Evolutionary conservation across 257 asterid species (phyloP), one percentile per base, ranked within the genome.

Genomic region (Coffea eugenioides): DNA sequence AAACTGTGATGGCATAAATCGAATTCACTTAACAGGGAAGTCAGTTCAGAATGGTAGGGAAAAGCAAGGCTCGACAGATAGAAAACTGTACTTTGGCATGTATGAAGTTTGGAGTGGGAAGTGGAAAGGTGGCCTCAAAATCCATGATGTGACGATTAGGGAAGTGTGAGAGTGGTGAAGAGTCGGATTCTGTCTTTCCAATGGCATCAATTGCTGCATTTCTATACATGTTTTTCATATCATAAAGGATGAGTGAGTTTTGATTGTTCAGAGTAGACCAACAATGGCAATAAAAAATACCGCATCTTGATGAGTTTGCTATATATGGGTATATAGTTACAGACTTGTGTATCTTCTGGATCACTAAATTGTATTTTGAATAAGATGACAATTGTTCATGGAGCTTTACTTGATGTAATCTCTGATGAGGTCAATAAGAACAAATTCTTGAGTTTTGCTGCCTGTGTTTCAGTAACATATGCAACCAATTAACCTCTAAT

Each of bases 101-200:
- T 87, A 87, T 65, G 92, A 89, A 75, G 88, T 88, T 21, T 90
- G 90, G 93, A 85, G 88, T 77, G 93, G 92, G 27, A 86, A 86
- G 66, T 90, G 92, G 93, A 90, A 90, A 77, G 93, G 93, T 11
- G 93, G 93, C 12, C 90, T 90, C 80, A 79, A 52, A 49, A 90
- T 90, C 51, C 83, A 88, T 76, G 25, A 80, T 41, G 89, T 82
- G 21, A 79, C 27, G 43, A 48, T 87, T 16, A 45, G 12, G 73
- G 82, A 83, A 73, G 31, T 27, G 20, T 46, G 1, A 59, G 34
- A 56, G 6, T 4, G 41, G 13, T 15, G 75, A 49, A 31, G 31
- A 65, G 20, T 11, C 14, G 15, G 14, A 31, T 52, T 12, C 1
- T 51, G 52, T 73, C 8, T 23, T 2, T 73, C 8, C 31, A 10